phyloP scores from a whole-genome alignment of 805 yeast species.

The Phaffomyces antillensis region DNA sequence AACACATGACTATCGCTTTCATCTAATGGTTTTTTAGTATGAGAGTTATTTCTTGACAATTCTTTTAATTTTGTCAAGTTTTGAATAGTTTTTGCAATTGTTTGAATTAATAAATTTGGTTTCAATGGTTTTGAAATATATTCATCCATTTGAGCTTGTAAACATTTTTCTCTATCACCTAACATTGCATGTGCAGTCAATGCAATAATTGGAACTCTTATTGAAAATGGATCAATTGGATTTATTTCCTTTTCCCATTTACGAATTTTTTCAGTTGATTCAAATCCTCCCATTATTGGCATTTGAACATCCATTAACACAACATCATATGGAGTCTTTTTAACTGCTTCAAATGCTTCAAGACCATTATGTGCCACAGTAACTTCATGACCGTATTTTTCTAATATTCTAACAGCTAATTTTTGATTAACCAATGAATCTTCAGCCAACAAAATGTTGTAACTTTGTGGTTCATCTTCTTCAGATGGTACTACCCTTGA shows the following conservation, averaged over 20 bases:
- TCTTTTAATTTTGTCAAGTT: slow-evolving; percentile 56
- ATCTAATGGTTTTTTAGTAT: slow-evolving; percentile 15
- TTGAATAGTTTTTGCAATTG: slow-evolving; percentile 77
- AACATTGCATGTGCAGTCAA: slow-evolving; percentile 91
- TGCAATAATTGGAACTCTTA: slow-evolving; percentile 83
- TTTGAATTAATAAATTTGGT: slow-evolving; percentile 61
- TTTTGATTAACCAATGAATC: slow-evolving; percentile 85
- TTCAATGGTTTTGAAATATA: slow-evolving; percentile 47
- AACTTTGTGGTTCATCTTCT: slow-evolving; percentile 69
- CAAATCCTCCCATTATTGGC: slow-evolving; percentile 95
- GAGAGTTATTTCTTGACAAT: slow-evolving; percentile 26
- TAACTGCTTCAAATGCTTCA: slow-evolving; percentile 73
- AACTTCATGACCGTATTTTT: slow-evolving; percentile 79
- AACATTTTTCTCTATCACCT: slow-evolving; percentile 50
- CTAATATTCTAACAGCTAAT: slow-evolving; percentile 76
- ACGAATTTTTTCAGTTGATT: slow-evolving; percentile 78
- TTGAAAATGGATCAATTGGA: slow-evolving; percentile 63
- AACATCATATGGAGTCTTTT: slow-evolving; percentile 63
- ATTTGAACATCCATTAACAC: slow-evolving; percentile 93
- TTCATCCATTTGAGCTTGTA: slow-evolving; percentile 45
- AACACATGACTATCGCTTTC: slow-evolving; percentile 11
- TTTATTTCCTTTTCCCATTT: slow-evolving; percentile 80
- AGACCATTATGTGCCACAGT: slow-evolving; percentile 83
- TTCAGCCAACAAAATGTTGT: slow-evolving; percentile 72
- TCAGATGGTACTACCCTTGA: slow-evolving; percentile 74